Base-by-base conservation (phyloP, 176 grass and related monocot species). In the Rhipidocladum racemiflorum region DNA sequence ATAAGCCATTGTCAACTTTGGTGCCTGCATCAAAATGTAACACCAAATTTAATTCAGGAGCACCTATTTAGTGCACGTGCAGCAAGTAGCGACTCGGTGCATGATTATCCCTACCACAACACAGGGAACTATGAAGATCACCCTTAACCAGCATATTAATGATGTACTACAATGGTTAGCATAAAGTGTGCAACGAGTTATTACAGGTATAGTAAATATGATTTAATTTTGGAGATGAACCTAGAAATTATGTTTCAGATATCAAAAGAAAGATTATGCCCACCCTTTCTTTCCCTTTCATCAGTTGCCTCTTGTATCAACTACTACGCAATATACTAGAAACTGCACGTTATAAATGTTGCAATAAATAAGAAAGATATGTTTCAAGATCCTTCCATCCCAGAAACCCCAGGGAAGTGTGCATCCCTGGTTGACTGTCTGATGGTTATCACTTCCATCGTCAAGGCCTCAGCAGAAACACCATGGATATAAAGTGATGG, bases 301-400 rank as follows among this genome's bases (percentile, higher is more conserved):
- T 27, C 46, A 78, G 78, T 82, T 90, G n/a, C 88, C 79, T 82
- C 57, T 68, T 74, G 66, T 64, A 51, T 86, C 88, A 86, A n/a
- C 65, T 78, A 81, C 46, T 28, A 73, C 78, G 88, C 73, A 78
- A 72, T 64, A 65, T 77, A 85, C 87, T 78, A 76, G 83, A 90
- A 90, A 82, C 88, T 78, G 43, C 78, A 60, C 42, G 36, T 34
- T 71, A 72, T 82, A 49, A 65, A 65, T 89, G 17, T 30, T 68
- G 66, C 66, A 90, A 78, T 90, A 66, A 90, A 90, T 86, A 86
- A 66, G 72, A 72, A 82, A 77, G 72, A 78, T 77, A 57, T 78
- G 72, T 17, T 74, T 57, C 27, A 62, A 88, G 57, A 84, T 79
- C 62, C n/a, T 63, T 57, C 56, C 46, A 65, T 72, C 57, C 42